These are phyloP conservation scores for Cadophora sp. DNA, from an alignment of 2,329 filamentous ascomycete genomes.

Conservation along the genomic window DNA sequence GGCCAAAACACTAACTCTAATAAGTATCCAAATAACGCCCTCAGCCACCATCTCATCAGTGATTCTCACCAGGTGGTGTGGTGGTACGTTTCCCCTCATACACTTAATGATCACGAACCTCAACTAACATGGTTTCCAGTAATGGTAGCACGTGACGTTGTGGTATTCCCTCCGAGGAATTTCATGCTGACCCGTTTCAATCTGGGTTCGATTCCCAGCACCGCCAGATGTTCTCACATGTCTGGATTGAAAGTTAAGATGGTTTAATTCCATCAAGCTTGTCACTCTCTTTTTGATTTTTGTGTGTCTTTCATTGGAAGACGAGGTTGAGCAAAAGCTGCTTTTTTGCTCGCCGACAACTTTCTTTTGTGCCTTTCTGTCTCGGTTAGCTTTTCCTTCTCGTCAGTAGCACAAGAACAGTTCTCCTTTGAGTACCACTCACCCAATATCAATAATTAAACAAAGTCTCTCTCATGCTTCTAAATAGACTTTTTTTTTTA, in stretches of 20 bases:
- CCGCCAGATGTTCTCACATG: constrained; percentile 36
- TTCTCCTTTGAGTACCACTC: neutral
- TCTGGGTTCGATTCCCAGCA: constrained; percentile 48
- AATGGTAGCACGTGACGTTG: constrained; percentile 47
- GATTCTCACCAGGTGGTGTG: constrained; percentile 30
- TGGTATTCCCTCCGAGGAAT: constrained; percentile 36
- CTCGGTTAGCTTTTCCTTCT: neutral
- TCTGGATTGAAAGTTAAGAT: constrained; percentile 41
- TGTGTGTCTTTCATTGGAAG: constrained; percentile 10
- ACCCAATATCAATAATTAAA: neutral
- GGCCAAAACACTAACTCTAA: neutral
- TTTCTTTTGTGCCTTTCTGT: neutral
- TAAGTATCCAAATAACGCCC: neutral
- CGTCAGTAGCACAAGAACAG: too few species aligned
- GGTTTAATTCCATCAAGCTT: constrained; percentile 37
- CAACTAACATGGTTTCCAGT: constrained; percentile 26
- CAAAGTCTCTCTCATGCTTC: neutral
- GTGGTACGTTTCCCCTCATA: constrained; percentile 27
- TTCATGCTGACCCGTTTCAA: constrained; percentile 43
- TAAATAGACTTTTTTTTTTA: neutral
- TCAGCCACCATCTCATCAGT: constrained; percentile 12
- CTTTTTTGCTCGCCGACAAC: neutral
- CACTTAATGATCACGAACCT: constrained; percentile 1
- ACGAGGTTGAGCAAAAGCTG: neutral
- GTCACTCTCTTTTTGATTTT: constrained; percentile 36